phyloP scores from a whole-genome alignment of 345 rosid genomes.

The Populus davidiana region DNA sequence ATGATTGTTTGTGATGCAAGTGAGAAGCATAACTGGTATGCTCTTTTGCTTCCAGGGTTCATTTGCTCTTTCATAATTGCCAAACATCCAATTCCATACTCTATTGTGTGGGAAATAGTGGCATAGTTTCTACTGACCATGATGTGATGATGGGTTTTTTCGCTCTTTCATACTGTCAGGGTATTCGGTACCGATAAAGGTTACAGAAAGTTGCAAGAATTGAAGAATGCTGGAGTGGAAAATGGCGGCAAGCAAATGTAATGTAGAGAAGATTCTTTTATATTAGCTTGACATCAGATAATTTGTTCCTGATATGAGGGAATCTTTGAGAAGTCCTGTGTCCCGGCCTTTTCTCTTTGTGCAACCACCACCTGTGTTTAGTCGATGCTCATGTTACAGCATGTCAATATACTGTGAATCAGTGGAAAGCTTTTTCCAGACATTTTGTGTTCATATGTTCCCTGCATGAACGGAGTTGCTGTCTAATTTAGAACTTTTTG shows the following conservation, averaged over 20 bases:
- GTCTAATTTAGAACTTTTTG: constrained; percentile 7
- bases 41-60: background rate
- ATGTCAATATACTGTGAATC: constrained; percentile 24
- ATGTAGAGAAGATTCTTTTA: constrained; percentile 21
- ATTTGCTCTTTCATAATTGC: background rate
- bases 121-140: background rate
- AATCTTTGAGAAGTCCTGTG: constrained; percentile 21
- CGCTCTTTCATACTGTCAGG: constrained; percentile 43
- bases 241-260: constrained; percentile 29
- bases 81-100: background rate
- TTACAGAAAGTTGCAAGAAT: constrained; percentile 76
- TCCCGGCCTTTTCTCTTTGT: constrained; percentile 26
- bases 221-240: constrained; percentile 47
- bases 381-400: constrained; percentile 22
- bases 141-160: background rate
- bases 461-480: constrained; percentile 28
- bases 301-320: constrained; percentile 12
- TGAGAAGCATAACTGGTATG: background rate
- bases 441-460: constrained; percentile 13
- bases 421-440: constrained; percentile 21
- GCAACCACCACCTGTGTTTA: constrained; percentile 21
- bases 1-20: background rate
- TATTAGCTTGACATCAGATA: constrained; percentile 23
- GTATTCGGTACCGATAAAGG: constrained; percentile 92
- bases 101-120: background rate